A percentile compares a stretch with the other conserved stretches of the same genome.
Evolutionary conservation across 116 monocot genomes (phyloP).

Genomic region (Zostera marina): DNA sequence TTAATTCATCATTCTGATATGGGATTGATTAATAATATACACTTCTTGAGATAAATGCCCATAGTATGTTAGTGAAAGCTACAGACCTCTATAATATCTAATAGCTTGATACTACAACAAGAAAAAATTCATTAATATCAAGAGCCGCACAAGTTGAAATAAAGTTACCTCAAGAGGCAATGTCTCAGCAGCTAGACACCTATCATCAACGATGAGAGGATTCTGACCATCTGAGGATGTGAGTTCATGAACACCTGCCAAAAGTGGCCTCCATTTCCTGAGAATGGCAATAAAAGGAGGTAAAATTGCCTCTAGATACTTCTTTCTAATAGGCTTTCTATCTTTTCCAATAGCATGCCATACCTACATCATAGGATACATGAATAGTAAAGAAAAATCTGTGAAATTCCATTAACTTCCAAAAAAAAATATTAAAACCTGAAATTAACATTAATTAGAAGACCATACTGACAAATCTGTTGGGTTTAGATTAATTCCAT

Average conservation of each 20-base stretch:
- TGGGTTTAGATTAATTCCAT: too few species aligned
- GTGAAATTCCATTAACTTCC: neutral
- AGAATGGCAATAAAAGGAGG: slow-evolving; percentile 91
- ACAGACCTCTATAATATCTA: too few species aligned
- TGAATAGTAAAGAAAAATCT: slow-evolving; percentile 6
- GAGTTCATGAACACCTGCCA: slow-evolving; percentile 95
- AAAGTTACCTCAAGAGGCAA: slow-evolving; percentile 70
- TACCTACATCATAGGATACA: slow-evolving; percentile 32
- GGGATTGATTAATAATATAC: too few species aligned
- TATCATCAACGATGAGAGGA: slow-evolving; percentile 76
- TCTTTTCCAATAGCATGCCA: slow-evolving; percentile 92
- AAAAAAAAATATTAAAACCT: too few species aligned
- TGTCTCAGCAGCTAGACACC: slow-evolving; percentile 76
- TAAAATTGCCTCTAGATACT: slow-evolving; percentile 72
- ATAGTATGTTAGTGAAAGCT: too few species aligned
- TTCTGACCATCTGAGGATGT: slow-evolving; percentile 80
- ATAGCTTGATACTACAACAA: neutral
- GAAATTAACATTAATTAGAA: too few species aligned
- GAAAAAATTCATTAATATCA: neutral
- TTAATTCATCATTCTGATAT: too few species aligned
- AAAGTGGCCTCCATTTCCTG: slow-evolving; percentile 80
- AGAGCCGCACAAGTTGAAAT: neutral
- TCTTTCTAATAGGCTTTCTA: slow-evolving; percentile 61
- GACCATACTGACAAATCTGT: too few species aligned
- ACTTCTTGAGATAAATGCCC: too few species aligned